Conservation (phyloP, 129 eudicot genomes). For the Chrysanthemum makinoi region DNA sequence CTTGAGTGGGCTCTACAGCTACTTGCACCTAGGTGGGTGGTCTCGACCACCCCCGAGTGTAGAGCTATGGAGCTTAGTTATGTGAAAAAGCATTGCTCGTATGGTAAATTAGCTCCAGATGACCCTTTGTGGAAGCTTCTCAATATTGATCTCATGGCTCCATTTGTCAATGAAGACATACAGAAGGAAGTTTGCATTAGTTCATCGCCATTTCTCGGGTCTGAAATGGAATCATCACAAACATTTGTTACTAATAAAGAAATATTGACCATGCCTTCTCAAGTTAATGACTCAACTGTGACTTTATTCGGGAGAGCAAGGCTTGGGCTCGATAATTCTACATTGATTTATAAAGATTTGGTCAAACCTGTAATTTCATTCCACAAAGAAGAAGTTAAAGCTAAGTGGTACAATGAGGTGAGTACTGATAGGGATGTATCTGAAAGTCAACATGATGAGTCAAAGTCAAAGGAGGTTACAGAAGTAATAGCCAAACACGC, state of each 20-base stretch:
- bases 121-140: slow-evolving; percentile 64
- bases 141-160: slow-evolving; percentile 40
- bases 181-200: slow-evolving; percentile 14
- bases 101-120: slow-evolving; percentile 34
- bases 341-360: slow-evolving; percentile 20
- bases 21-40: slow-evolving; percentile 84
- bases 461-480: slow-evolving; percentile 20
- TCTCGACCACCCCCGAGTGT: slow-evolving; percentile 74
- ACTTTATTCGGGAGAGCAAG: slow-evolving; percentile 90
- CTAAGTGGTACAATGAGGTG: slow-evolving; percentile 16
- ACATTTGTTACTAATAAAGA: slow-evolving; percentile 21
- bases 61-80: slow-evolving; percentile 72
- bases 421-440: slow-evolving; percentile 15
- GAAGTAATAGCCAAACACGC: background rate
- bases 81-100: slow-evolving; percentile 57
- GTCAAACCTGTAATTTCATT: slow-evolving; percentile 10
- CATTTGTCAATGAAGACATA: slow-evolving; percentile 28
- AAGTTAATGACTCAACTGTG: slow-evolving; percentile 43
- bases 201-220: slow-evolving; percentile 21
- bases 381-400: slow-evolving; percentile 27
- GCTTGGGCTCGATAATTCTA: slow-evolving; percentile 46
- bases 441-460: slow-evolving; percentile 21
- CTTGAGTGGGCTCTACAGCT: slow-evolving; percentile 82
- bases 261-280: slow-evolving; percentile 43
- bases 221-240: slow-evolving; percentile 27